These are phyloP conservation scores for Lactifluus subvellereus DNA, from an alignment of 768 basidiomycete species.

Conservation along the genomic window DNA sequence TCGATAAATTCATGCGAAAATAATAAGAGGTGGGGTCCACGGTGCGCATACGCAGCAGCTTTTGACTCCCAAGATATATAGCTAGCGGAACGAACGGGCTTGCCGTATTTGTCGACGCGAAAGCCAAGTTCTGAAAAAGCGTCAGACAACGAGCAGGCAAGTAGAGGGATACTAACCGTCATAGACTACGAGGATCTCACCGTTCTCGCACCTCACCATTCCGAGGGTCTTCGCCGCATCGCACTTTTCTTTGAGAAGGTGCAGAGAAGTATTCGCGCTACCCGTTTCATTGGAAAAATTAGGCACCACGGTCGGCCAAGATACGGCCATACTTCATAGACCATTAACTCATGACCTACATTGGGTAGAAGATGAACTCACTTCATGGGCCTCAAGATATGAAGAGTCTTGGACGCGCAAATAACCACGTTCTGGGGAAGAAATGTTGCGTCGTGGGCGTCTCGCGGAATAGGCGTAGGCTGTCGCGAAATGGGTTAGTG, in stretches of 20 bases:
- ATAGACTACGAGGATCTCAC: constrained; percentile 66
- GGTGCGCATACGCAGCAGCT: constrained; percentile 54
- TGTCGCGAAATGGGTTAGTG: constrained; percentile 28
- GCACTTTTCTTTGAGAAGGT: constrained; percentile 52
- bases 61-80: constrained; percentile 78
- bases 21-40: constrained; percentile 60
- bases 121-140: constrained; percentile 58
- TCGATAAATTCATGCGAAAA: constrained; percentile 75
- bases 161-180: constrained; percentile 46
- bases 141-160: neutral
- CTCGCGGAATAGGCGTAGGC: constrained; percentile 67
- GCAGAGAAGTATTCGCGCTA: constrained; percentile 35
- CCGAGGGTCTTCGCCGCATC: constrained; percentile 61
- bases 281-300: constrained; percentile 43
- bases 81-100: constrained; percentile 51
- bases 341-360: neutral
- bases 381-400: constrained; percentile 65
- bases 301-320: constrained; percentile 48
- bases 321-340: constrained; percentile 36
- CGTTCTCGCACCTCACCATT: constrained; percentile 46
- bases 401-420: constrained; percentile 56
- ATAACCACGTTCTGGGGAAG: constrained; percentile 61
- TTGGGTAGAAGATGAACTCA: constrained; percentile 32
- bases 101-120: constrained; percentile 67
- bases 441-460: constrained; percentile 54